Base-by-base conservation (phyloP, 768 basidiomycete species). In the Mycena rosella region DNA sequence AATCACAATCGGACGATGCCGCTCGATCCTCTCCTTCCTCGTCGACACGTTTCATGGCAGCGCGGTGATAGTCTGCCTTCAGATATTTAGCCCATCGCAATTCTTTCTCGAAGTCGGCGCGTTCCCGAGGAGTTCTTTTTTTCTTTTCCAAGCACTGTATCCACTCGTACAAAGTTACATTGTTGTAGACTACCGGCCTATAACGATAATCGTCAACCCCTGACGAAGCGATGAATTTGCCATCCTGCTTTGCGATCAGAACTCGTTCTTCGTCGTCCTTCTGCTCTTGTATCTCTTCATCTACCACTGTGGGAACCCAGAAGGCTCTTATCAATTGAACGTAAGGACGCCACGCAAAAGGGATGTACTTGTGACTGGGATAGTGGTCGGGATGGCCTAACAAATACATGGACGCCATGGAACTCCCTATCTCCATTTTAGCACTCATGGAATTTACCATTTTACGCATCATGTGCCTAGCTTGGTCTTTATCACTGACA, bases 341-440 rank as follows among this genome's bases (percentile, higher is more conserved):
- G 65, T 67, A 77, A 5, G 45, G 7, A 57, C 67, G 61, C 81
- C 80, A 82, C 47, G 69, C 75, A 36, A 80, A 77, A 5, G 69
- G n/a, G 3, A 70, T 61, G 62, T 78, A 82, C 18, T n/a, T 57
- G 52, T 77, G 74, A 60, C 63, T 77, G 0, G 76, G 78, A 51
- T 80, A 81, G 36, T 79, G 78, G 69, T 82, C 80, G 5, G 78
- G 78, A 68, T 75, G 60, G 0, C 75, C 76, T 2, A 81, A 53
- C 2, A 82, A 44, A 63, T 81, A 79, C 55, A 77, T 40, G 26
- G 66, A 73, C 0, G 72, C 73, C 76, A 49, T 49, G 79, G 79
- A 80, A 36, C 65, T 63, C 15, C 80, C 80, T 27, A n/a, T n/a
- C n/a, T n/a, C n/a, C n/a, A n/a, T n/a, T n/a, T n/a, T n/a, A n/a